Conservation (phyloP, 345 rosid species). For the Rhodamnia rubescens region DNA sequence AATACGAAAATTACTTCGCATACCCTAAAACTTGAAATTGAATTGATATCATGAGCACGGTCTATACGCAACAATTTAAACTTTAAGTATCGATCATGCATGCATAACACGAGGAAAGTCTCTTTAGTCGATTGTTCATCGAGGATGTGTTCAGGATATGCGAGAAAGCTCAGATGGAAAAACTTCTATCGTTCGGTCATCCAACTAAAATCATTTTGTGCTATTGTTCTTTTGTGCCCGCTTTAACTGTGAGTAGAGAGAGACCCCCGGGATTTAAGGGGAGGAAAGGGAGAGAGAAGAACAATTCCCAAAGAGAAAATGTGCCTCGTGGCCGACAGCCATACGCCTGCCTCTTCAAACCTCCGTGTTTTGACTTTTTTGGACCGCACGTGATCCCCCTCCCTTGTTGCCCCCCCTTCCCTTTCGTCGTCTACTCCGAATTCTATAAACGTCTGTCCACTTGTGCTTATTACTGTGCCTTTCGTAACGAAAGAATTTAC, state of each 20-base stretch:
- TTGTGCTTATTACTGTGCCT: background rate
- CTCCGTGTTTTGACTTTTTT: constrained; percentile 9
- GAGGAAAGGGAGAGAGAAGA: background rate
- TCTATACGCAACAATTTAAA: background rate
- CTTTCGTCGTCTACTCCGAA: background rate
- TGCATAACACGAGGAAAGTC: background rate
- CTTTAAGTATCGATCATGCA: background rate
- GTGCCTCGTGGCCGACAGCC: constrained; percentile 51
- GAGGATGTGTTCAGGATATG: background rate
- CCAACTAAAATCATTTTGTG: background rate
- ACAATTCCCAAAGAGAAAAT: constrained; percentile 34
- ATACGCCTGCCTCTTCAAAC: constrained; percentile 2
- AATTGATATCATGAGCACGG: too few species aligned
- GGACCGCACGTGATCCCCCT: constrained; percentile 26
- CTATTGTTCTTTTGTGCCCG: too few species aligned
- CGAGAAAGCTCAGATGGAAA: background rate
- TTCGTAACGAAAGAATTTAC: too few species aligned
- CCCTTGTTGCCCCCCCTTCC: background rate
- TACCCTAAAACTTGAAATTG: too few species aligned
- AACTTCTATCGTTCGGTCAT: background rate
- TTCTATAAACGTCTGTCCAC: background rate
- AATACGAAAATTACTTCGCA: too few species aligned
- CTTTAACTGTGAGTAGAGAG: background rate
- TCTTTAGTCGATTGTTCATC: background rate
- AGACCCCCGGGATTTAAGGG: constrained; percentile 37